Evolutionary conservation across 164 flowering plant species (phyloP), one percentile per base, ranked within the genome.

Genomic region (Annona cherimola): DNA sequence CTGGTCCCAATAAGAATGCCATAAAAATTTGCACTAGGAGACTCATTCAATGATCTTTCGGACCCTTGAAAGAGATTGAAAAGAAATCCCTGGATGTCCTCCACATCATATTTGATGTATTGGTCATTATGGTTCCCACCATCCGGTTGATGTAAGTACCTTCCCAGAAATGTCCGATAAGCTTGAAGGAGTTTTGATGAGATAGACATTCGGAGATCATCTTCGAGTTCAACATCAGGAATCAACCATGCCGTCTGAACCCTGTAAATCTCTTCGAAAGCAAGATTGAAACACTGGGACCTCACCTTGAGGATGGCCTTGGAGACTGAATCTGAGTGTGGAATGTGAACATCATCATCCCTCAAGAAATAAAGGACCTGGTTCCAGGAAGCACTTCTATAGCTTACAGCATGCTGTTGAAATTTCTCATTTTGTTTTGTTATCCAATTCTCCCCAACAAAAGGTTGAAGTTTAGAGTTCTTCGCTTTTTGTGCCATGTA

Each of bases 401-500:
- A 92, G 73, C 74, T 83, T 83, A 82, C 79, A 3, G 87, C 94
- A 43, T 89, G 86, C 80, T 85, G 88, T 66, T 85, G 95, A 71
- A 87, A 80, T 67, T 83, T 86, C 85, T 84, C 44, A 70, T 86
- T 89, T 75, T 81, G 91, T 76, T 80, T 84, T 6, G 88, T 75
- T 35, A 90, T 87, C 95, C 95, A 92, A 1, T 79, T 83, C 54
- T 86, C 92, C 4, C 95, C 97, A 50, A 90, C 82, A 20, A 86
- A 67, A 19, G 68, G 66, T 63, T 89, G 70, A 6, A 91, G 87
- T 39, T 91, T 89, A 6, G 92, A 84, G 26, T 72, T 69, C 75
- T 85, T 88, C 1, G 84, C 91, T 84, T 91, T 94, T 68, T 88
- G 84, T 43, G 88, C 84, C 93, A 94, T 91, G 86, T 93, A 93